A percentile compares a stretch with the other conserved stretches of the same genome.
Conservation (phyloP, 2,329 filamentous ascomycete species). For the Colletotrichum liriopes region DNA sequence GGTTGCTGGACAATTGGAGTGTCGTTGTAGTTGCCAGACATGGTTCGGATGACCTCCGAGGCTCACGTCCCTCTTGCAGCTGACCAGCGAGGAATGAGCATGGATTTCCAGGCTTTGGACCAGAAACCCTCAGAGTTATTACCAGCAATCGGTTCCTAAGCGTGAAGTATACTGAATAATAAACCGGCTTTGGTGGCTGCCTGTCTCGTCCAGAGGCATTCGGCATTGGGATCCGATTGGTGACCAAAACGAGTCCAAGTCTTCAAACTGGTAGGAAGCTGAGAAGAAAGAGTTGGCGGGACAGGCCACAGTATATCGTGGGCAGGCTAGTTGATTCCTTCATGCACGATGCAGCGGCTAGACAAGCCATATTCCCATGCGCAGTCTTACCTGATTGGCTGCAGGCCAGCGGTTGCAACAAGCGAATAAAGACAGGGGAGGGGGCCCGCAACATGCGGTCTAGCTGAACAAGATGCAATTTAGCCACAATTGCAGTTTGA, state of each 20-base stretch:
- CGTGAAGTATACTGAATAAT: neutral
- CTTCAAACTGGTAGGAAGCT: neutral
- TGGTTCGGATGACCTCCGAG: neutral
- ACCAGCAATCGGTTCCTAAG: neutral
- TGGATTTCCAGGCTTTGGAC: slow-evolving; percentile 1
- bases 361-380: neutral
- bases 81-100: neutral
- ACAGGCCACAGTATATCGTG: slow-evolving; percentile 10
- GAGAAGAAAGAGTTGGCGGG: neutral
- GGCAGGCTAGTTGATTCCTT: neutral
- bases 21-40: slow-evolving; percentile 4
- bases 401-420: neutral
- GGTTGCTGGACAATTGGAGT: neutral
- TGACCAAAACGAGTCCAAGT: neutral
- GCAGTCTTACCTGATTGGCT: neutral
- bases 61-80: slow-evolving; percentile 6
- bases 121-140: neutral
- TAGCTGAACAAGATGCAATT: neutral
- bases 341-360: neutral
- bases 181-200: neutral
- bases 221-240: neutral
- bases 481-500: too few species aligned
- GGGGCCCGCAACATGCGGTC: neutral
- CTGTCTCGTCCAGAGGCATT: neutral
- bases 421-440: neutral